Evolutionary conservation across 805 yeast genomes (phyloP).

Genomic region (Metschnikowia gelsemii): DNA sequence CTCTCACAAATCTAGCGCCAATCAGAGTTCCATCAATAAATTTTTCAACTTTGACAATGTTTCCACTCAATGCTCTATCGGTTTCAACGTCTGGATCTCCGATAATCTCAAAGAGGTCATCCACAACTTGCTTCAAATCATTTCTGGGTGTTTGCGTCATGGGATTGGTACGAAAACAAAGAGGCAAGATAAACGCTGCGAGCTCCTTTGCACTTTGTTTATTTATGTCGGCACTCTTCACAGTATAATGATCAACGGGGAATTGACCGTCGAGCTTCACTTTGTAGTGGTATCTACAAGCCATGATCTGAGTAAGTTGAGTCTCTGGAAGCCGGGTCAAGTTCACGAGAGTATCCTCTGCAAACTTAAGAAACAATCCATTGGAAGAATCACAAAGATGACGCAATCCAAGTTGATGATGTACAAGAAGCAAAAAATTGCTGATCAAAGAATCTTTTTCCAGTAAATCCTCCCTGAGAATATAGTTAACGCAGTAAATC

Average conservation of each 20-base stretch:
- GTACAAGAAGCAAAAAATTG: conserved; percentile 51
- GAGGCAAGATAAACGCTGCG: conserved; percentile 51
- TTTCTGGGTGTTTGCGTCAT: conserved; percentile 58
- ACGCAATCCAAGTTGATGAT: conserved; percentile 68
- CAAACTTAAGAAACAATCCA: conserved; percentile 60
- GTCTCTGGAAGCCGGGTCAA: conserved; percentile 51
- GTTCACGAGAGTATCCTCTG: conserved; percentile 52
- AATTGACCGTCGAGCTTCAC: conserved; percentile 57
- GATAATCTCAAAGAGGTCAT: conserved; percentile 64
- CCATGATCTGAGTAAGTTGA: conserved; percentile 73
- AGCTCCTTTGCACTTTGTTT: conserved; percentile 33
- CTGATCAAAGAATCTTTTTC: conserved; percentile 40
- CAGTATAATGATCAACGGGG: conserved; percentile 64
- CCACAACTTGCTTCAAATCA: conserved; percentile 72
- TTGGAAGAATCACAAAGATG: conserved; percentile 65
- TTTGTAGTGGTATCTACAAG: conserved; percentile 73
- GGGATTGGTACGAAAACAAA: conserved; percentile 59
- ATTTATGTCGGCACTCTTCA: conserved; percentile 29
- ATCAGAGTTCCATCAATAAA: conserved; percentile 48
- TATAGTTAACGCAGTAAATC: conserved; percentile 32
- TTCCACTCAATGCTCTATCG: conserved; percentile 44
- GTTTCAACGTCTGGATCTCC: conserved; percentile 59
- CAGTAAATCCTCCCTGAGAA: conserved; percentile 1
- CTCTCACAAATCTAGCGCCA: conserved; percentile 44
- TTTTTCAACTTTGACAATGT: conserved; percentile 44